Percentiles rank a stretch among this genome's conserved stretches.
These are phyloP conservation scores for Fusarium subglutinans DNA, from an alignment of 2,329 filamentous ascomycete genomes.

Conservation along the genomic window DNA sequence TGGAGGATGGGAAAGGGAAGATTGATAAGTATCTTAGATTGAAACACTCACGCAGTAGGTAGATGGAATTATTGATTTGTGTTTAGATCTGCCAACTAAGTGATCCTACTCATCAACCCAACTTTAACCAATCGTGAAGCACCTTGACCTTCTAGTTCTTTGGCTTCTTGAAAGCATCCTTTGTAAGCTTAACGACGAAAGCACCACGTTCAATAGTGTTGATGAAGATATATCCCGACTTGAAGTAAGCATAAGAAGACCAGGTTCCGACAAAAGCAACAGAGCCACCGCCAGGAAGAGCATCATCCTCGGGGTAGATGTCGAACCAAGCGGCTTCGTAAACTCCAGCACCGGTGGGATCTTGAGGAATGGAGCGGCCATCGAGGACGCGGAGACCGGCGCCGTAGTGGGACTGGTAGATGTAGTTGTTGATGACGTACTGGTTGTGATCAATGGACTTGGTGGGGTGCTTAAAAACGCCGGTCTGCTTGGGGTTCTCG, in stretches of 20 bases:
- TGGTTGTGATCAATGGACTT: constrained; percentile 60
- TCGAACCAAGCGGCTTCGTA: constrained; percentile 61
- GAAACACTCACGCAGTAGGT: background rate
- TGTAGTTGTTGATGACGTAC: constrained; percentile 55
- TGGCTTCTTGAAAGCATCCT: constrained; percentile 9
- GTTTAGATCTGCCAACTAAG: background rate
- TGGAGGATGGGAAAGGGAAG: background rate
- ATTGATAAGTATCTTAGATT: fast-evolving
- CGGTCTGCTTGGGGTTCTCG: constrained; percentile 54
- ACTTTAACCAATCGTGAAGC: fast-evolving
- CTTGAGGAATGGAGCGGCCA: constrained; percentile 47
- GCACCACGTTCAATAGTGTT: constrained; percentile 63
- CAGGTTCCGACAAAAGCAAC: constrained; percentile 57
- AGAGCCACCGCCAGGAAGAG: constrained; percentile 47
- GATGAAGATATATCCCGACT: constrained; percentile 59
- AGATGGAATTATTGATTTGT: fast-evolving
- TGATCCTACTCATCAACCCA: fast-evolving
- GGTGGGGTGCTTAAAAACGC: constrained; percentile 52
- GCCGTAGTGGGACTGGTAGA: constrained; percentile 62
- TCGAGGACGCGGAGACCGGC: constrained; percentile 57
- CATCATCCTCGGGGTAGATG: constrained; percentile 61
- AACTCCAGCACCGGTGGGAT: constrained; percentile 57
- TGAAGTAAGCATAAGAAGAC: constrained; percentile 60
- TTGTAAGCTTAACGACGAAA: constrained; percentile 55
- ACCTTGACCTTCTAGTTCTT: background rate